Conservation (phyloP, 495 filamentous ascomycete genomes). For the Rhypophila decipiens region DNA sequence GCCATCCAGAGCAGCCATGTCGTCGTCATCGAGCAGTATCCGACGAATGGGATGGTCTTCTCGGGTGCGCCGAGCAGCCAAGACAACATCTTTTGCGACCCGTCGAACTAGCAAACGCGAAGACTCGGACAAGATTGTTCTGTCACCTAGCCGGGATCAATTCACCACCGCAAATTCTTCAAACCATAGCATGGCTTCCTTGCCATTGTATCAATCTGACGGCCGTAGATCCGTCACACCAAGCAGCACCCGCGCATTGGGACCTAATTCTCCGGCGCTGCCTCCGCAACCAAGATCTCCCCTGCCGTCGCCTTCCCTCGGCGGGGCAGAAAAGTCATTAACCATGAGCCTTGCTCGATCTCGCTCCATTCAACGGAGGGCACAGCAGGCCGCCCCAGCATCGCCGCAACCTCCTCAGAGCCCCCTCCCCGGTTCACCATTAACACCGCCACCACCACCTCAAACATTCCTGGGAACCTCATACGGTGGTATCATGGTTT, state of each 20-base stretch:
- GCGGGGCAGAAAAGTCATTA: not conserved
- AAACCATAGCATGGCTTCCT: not conserved
- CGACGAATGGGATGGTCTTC: not conserved
- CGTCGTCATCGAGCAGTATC: conserved; percentile 5
- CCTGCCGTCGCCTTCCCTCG: not conserved
- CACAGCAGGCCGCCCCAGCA: not conserved
- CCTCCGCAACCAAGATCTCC: not conserved
- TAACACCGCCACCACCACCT: no score
- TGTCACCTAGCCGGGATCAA: not conserved
- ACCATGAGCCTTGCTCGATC: not conserved
- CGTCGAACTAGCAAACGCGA: not conserved
- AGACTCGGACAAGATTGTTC: not conserved
- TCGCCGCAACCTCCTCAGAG: not conserved
- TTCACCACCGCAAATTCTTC: not conserved
- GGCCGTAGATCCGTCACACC: not conserved
- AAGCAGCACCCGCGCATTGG: no score
- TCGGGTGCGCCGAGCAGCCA: conserved; percentile 3
- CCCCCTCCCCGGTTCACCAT: no score
- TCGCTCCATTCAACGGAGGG: not conserved
- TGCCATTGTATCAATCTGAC: not conserved
- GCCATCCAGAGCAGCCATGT: conserved; percentile 11
- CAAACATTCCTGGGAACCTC: no score
- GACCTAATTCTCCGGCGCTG: no score
- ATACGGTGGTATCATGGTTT: conserved; percentile 39
- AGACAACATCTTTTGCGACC: not conserved